Base-by-base conservation (phyloP, 2,329 filamentous ascomycete genomes). In the Aureobasidium sp. region DNA sequence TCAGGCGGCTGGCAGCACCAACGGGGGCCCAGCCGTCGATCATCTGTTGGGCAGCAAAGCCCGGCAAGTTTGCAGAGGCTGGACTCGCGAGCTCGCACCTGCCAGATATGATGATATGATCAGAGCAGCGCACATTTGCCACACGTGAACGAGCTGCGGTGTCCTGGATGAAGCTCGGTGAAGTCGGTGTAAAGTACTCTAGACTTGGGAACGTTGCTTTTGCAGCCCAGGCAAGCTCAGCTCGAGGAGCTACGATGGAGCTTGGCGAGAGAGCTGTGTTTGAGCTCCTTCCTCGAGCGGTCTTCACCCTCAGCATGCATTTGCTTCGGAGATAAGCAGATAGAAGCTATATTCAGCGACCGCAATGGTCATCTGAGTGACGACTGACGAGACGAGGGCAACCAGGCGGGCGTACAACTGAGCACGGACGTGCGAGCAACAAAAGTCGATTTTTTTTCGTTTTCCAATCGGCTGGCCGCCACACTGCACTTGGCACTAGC, bases 21-120 rank as follows among this genome's bases (percentile, higher is more conserved):
- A 29, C 27, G 27, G 29, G 37, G 29, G 41, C 41, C 19, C 41
- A 38, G 45, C 32, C 34, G 32, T 25, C 44, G 45, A 49, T 47
- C 34, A 14, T 30, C 17, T 14, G 45, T 49, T 49, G 45, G 45
- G 45, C 45, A 49, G 45, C 45, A 49, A 49, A 49, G 45, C 45
- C 24, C 45, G 45, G 32, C 32, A 49, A 49, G 12, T 16, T 39
- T n/a, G 16, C 30, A 6, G 27, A 29, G 35, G 10, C 30, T 49
- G 32, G 24, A 30, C 45, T 29, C 22, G 34, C 21, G 7, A 7
- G 19, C 4, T 16, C 34, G 8, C 30, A 35, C 27, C n/a, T n/a
- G n/a, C n/a, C n/a, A n/a, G n/a, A n/a, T n/a, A n/a, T n/a, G n/a
- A n/a, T n/a, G n/a, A n/a, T n/a, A n/a, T n/a, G n/a, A n/a, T n/a